Base-by-base conservation (phyloP, 2,329 filamentous ascomycete genomes). In the Elsinoe perseae region DNA sequence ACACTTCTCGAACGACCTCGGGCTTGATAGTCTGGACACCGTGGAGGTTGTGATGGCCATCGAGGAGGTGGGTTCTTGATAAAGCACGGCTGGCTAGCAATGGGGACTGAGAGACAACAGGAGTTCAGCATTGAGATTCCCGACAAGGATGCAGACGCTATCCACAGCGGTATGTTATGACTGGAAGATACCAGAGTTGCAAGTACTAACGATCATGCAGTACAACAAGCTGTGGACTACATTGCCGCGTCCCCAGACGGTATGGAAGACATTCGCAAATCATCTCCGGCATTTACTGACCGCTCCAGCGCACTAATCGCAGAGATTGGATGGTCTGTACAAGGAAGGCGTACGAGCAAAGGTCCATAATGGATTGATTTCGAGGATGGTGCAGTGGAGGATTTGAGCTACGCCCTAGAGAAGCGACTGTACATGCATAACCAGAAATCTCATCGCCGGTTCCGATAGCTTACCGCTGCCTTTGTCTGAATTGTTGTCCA, bases 21-120 rank as follows among this genome's bases (percentile, higher is more conserved):
- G 91, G 63, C 80, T 98, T 68, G 93, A 98, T 79, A 95, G 87
- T 77, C 82, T 98, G 74, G 93, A 98, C 74, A 96, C 93, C 62
- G 93, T 98, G 62, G 93, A 98, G 81, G 93, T 98, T 64, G 93
- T 98, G 67, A 98, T 98, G 93, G 93, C 93, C 64, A 97, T 98
- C 76, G 93, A 98, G 82, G 93, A 98, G 85, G 87, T 90, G 75
- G 18, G 18, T 54, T 42, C 42, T 61, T 54, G 25, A 55, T 14
- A 7, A 36, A 12, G 12, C 32, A 14, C 12, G 5, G 5, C 4
- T 4, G 12, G n/a, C 4, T 3, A 12, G 4, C 32, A 6, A 14
- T 6, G 56, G 40, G 21, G 36, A 52, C 63, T 69, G 54, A 69
- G 60, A n/a, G 9, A 6, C 4, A 38, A 66, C 66, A 85, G 83